Conservation (phyloP, 1,284 basidiomycete genomes). For the Fomitopsis pinicola region DNA sequence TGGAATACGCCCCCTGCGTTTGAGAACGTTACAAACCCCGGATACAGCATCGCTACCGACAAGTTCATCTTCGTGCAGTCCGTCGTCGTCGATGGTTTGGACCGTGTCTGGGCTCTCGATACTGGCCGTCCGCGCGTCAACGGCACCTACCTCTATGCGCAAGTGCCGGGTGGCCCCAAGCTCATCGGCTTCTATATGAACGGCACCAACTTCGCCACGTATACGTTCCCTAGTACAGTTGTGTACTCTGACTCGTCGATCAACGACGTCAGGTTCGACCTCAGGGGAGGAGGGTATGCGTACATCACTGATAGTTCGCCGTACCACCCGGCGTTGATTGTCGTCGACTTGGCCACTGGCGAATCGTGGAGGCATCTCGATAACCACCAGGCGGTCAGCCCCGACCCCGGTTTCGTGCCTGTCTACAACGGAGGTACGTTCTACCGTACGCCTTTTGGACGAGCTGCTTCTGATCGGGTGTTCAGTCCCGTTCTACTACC, state of each 20-base stretch:
- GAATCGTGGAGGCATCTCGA: slow-evolving; percentile 29
- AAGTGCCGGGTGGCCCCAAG: slow-evolving; percentile 25
- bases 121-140: slow-evolving; percentile 21
- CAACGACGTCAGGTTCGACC: slow-evolving; percentile 28
- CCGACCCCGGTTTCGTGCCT: slow-evolving; percentile 19
- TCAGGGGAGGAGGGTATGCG: slow-evolving; percentile 24
- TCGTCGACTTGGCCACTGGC: slow-evolving; percentile 25
- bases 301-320: slow-evolving; percentile 26
- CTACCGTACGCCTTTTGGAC: not conserved
- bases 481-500: slow-evolving; percentile 5
- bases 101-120: slow-evolving; percentile 28
- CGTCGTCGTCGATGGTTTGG: slow-evolving; percentile 25
- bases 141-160: slow-evolving; percentile 19
- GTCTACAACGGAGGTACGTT: slow-evolving; percentile 20
- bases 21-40: slow-evolving; percentile 14
- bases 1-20: slow-evolving; percentile 19
- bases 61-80: slow-evolving; percentile 27
- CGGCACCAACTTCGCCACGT: slow-evolving; percentile 21
- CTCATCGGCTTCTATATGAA: slow-evolving; percentile 26
- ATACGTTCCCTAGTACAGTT: slow-evolving; percentile 22
- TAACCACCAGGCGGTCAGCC: slow-evolving; percentile 11
- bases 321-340: slow-evolving; percentile 22
- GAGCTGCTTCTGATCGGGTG: not conserved
- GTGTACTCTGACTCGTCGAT: slow-evolving; percentile 25
- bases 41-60: slow-evolving; percentile 17